Conservation (phyloP, 495 filamentous ascomycete genomes). For the Penicillium pulvis region DNA sequence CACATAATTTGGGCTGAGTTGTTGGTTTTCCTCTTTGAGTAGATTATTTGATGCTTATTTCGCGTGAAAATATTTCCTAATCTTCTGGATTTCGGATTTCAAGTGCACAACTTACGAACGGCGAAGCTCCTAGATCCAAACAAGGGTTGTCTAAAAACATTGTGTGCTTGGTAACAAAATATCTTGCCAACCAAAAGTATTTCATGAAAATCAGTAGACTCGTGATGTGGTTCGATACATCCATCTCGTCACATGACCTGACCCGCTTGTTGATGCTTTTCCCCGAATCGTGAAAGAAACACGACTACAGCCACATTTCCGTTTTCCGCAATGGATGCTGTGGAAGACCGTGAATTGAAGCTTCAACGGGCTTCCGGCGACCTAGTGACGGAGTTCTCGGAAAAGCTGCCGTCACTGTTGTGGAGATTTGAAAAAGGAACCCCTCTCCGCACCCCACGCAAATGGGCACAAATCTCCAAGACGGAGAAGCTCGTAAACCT, state of each 20-base stretch:
- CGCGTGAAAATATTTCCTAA: no score
- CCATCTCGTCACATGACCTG: conserved; percentile 26
- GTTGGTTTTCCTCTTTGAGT: background rate
- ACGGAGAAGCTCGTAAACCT: conserved; percentile 46
- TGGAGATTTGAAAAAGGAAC: conserved; percentile 39
- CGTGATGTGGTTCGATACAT: background rate
- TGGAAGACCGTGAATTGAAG: conserved; percentile 67
- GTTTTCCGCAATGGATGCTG: conserved; percentile 44
- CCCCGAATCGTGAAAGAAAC: conserved; percentile 15
- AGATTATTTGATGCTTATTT: no score
- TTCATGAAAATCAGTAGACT: background rate
- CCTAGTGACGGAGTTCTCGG: conserved; percentile 64
- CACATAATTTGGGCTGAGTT: background rate
- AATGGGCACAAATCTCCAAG: conserved; percentile 43
- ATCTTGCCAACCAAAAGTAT: background rate
- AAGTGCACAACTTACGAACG: no score
- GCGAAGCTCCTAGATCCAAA: no score
- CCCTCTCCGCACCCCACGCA: conserved; percentile 37
- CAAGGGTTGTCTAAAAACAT: no score
- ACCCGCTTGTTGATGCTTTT: conserved; percentile 31
- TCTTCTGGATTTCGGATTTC: no score
- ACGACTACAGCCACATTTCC: conserved; percentile 2
- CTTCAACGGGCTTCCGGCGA: conserved; percentile 71
- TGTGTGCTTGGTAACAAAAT: background rate
- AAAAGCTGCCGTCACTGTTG: conserved; percentile 53